phyloP scores from a whole-genome alignment of 352 stramenopile species.

The Phytophthora citrophthora region DNA sequence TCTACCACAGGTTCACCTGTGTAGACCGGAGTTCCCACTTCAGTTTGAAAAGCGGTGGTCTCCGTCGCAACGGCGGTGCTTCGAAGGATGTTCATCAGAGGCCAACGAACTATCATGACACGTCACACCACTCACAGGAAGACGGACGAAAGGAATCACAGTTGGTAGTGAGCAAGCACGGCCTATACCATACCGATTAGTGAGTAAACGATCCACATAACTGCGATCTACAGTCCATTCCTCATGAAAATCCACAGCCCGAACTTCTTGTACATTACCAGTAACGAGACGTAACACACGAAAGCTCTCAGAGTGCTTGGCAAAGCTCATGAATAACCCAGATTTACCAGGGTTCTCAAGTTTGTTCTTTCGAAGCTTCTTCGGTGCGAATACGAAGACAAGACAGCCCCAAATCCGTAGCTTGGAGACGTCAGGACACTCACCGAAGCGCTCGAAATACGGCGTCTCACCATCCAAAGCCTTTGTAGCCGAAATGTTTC shows the following conservation, averaged over 20 bases:
- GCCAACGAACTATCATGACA: too few relatives aligned
- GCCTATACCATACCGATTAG: not conserved
- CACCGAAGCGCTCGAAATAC: not conserved
- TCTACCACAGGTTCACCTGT: too few relatives aligned
- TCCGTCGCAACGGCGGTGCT: too few relatives aligned
- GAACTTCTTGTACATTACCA: not conserved
- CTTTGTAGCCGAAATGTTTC: not conserved
- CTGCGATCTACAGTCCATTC: not conserved
- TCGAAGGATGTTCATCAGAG: too few relatives aligned
- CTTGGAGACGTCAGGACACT: not conserved
- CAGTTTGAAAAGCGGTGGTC: too few relatives aligned
- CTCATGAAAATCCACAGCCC: not conserved
- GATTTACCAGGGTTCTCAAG: not conserved
- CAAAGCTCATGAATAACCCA: not conserved
- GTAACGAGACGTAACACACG: not conserved
- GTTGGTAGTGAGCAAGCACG: not conserved
- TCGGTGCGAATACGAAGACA: not conserved
- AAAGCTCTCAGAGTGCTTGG: not conserved
- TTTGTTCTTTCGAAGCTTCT: not conserved
- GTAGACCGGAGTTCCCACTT: too few relatives aligned
- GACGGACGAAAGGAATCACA: too few relatives aligned
- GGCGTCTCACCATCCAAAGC: not conserved
- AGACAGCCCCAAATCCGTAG: not conserved
- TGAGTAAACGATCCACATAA: not conserved
- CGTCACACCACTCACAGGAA: too few relatives aligned